A percentile compares a stretch with the other conserved stretches of the same genome.
Conservation (phyloP, 2,329 filamentous ascomycete genomes). For the Fusarium redolens region DNA sequence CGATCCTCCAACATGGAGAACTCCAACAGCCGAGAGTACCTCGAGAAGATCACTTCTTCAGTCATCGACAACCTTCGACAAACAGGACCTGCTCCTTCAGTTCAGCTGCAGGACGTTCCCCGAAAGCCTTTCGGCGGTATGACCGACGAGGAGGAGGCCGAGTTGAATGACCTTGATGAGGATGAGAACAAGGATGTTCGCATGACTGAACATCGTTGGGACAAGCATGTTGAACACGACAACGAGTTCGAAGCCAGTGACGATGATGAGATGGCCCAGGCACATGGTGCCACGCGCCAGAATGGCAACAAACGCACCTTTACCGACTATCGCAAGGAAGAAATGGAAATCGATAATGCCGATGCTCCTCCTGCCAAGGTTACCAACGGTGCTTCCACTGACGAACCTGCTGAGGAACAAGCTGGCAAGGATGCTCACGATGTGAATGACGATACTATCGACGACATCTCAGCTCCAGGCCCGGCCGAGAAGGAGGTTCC, state of each 20-base stretch:
- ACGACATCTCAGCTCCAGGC: constrained; percentile 53
- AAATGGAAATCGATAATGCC: constrained; percentile 53
- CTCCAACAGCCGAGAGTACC: constrained; percentile 83
- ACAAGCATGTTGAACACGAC: constrained; percentile 79
- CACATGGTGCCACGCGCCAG: constrained; percentile 74
- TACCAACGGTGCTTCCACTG: constrained; percentile 46
- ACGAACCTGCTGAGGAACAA: constrained; percentile 45
- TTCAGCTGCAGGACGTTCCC: constrained; percentile 86
- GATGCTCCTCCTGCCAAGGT: constrained; percentile 53
- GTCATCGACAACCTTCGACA: constrained; percentile 89
- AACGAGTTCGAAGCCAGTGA: constrained; percentile 90
- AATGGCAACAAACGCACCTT: constrained; percentile 64
- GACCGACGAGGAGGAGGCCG: constrained; percentile 74
- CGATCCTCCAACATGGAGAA: constrained; percentile 91
- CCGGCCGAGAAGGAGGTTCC: constrained; percentile 42
- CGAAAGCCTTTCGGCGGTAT: constrained; percentile 70
- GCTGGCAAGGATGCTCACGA: constrained; percentile 50
- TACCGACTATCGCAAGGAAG: constrained; percentile 61
- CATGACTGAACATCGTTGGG: constrained; percentile 83
- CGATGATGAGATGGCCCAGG: constrained; percentile 81
- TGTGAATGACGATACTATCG: constrained; percentile 56
- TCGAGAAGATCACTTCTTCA: constrained; percentile 83
- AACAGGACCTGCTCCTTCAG: constrained; percentile 86
- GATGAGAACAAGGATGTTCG: constrained; percentile 88
- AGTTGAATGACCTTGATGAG: constrained; percentile 78